Base-by-base conservation (phyloP, 2,329 filamentous ascomycete species). In the Cladosporium phlei region DNA sequence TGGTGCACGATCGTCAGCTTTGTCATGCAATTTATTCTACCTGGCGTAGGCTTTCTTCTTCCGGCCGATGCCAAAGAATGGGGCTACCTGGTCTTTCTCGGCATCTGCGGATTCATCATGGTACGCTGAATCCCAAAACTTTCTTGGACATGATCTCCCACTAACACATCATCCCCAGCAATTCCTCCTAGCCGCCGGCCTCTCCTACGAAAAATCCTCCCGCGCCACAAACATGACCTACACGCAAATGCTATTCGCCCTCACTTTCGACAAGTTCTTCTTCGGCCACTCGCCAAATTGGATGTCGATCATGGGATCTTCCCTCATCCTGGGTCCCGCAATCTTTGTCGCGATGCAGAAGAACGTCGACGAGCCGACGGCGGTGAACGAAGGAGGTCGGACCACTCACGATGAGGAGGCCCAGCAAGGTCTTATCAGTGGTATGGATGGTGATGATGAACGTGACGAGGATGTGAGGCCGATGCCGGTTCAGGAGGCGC, bases 111-210 rank as follows among this genome's bases (percentile, higher is more conserved):
- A 0, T 91, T 95, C 60, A 64, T 85, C 17, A 85, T 91, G 78
- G 70, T 72, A 57, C 4, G 35, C 11, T 38, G 28, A 5, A n/a
- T 17, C 29, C 28, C 45, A 37, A 19, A 46, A 38, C 27, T 27
- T 29, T 47, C 12, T n/a, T 39, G 20, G 12, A 6, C 21, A 11
- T 34, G 21, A 38, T 17, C 14, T n/a, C 9, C 5, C 16, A 14
- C 44, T 45, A 38, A 46, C 27, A 14, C 24, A 2, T 21, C 12
- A 25, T 32, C 8, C n/a, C n/a, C n/a, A 73, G 71, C 90, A 95
- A 75, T 88, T 88, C 55, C 73, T 94, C n/a, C 70, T 94, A 14
- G 93, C 89, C 1, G 77, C 80, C 1, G 88, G 88, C 0, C 68
- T 96, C 38, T 74, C 84, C 19, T 80, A 83, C 51, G 85, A 90